phyloP scores from a whole-genome alignment of 2,329 filamentous ascomycete genomes.

The Volutella citrinella region DNA sequence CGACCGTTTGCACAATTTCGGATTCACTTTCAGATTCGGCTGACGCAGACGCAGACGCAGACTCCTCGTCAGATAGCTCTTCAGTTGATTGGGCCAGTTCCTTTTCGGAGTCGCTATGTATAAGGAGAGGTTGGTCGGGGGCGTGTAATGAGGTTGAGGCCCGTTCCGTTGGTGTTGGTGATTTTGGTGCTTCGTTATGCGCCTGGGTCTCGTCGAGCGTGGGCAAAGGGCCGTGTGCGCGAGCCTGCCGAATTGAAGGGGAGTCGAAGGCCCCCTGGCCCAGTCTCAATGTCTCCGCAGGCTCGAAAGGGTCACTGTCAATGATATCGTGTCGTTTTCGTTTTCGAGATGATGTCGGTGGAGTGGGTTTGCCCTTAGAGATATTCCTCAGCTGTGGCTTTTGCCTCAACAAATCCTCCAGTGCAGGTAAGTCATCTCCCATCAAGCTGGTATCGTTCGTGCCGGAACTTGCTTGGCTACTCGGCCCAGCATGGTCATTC shows the following conservation, averaged over 20 bases:
- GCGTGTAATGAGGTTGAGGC: too few relatives aligned
- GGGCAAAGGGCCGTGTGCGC: not conserved
- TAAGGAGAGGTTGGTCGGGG: too few relatives aligned
- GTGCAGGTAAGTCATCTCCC: slow-evolving; percentile 36
- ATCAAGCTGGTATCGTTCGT: slow-evolving; percentile 36
- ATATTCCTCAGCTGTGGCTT: slow-evolving; percentile 13
- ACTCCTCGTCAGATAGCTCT: slow-evolving; percentile 6
- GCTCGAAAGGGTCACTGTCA: slow-evolving; percentile 30
- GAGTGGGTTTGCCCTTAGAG: slow-evolving; percentile 21
- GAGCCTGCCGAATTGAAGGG: too few relatives aligned
- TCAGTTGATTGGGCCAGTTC: slow-evolving; percentile 9
- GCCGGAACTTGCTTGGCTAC: slow-evolving; percentile 34
- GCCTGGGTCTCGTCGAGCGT: not conserved
- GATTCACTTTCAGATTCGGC: slow-evolving; percentile 38
- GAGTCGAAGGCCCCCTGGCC: slow-evolving; percentile 11
- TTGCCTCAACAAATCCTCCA: slow-evolving; percentile 32
- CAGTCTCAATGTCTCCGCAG: slow-evolving; percentile 18
- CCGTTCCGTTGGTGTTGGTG: not conserved
- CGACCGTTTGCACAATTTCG: slow-evolving; percentile 38
- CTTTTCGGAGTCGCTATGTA: slow-evolving; percentile 24
- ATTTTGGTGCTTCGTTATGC: too few relatives aligned
- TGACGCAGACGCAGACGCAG: slow-evolving; percentile 24
- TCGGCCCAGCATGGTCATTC: slow-evolving; percentile 21
- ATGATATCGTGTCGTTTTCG: slow-evolving; percentile 28
- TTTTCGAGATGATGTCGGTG: slow-evolving; percentile 28